Evolutionary conservation across 306 rosid species (phyloP), one percentile per base, ranked within the genome.

Genomic region (Vigna hirtella): DNA sequence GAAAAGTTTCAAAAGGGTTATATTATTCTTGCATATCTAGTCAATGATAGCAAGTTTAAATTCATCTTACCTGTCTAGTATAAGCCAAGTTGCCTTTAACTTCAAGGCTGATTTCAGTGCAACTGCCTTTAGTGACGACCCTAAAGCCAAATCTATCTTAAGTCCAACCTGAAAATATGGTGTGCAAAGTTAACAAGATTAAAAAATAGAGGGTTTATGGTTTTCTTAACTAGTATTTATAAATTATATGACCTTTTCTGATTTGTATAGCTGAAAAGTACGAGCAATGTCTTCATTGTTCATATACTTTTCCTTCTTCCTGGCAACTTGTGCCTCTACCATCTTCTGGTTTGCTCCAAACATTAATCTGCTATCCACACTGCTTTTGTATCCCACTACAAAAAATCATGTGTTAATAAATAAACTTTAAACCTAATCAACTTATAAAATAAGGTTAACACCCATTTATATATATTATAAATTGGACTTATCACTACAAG

Each of bases 31-130:
- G 77, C 61, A 57, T 69, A 59, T 8, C 32, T 17, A 22, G 40
- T 12, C 57, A 75, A 14, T 11, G 13, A 81, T 61, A 28, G 49
- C 49, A n/a, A 24, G 10, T 50, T 72, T 61, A 65, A 26, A 68
- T 45, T 81, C 26, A 69, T 51, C 88, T 83, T 15, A 93, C 98
- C 93, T 93, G 73, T 91, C 97, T 50, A 93, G 91, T 70, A 93
- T 85, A 52, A 91, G 76, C 97, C 96, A 91, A 30, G 93, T 91
- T 65, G 97, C 90, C 24, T 86, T 72, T 32, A 82, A 72, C 32
- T 61, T 82, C 78, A 2, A 48, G 51, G 88, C 90, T 73, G 77
- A 81, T 47, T 86, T 83, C 9, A 85, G 11, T 40, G 93, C 90
- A 79, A 82, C 89, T 57, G 73, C 57, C 87, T 85, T 90, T 0